Percentiles rank a stretch among this genome's conserved stretches.
Conservation (phyloP, 2,329 filamentous ascomycete genomes). For the Harringtonia lauricola region DNA sequence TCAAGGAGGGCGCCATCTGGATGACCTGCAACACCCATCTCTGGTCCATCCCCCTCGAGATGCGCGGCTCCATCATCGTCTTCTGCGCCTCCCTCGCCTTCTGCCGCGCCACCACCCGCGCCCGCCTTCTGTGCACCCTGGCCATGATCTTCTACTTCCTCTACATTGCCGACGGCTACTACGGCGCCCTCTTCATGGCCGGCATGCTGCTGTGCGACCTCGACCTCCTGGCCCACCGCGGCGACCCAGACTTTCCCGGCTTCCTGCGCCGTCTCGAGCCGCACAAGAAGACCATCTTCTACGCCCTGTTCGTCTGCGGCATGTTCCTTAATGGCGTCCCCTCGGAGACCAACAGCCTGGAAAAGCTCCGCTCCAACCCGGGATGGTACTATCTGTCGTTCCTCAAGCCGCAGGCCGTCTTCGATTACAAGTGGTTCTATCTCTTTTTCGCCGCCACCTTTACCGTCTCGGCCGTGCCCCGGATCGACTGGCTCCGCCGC, state of each 20-base stretch:
- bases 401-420: constrained; percentile 55
- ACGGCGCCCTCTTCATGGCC: constrained; percentile 46
- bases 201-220: constrained; percentile 54
- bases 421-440: constrained; percentile 58
- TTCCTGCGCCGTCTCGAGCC: constrained; percentile 33
- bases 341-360: constrained; percentile 33
- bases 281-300: constrained; percentile 39
- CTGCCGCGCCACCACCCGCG: constrained; percentile 39
- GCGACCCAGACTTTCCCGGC: constrained; percentile 34
- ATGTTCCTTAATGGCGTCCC: constrained; percentile 53
- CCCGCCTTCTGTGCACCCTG: constrained; percentile 41
- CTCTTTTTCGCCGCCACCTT: constrained; percentile 50
- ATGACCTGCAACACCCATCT: constrained; percentile 47
- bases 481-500: constrained; percentile 43
- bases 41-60: constrained; percentile 55
- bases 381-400: constrained; percentile 51
- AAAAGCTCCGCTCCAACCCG: constrained; percentile 38
- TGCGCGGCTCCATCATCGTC: constrained; percentile 51
- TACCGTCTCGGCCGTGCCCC: constrained; percentile 42
- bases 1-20: constrained; percentile 46
- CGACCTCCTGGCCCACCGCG: constrained; percentile 36
- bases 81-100: constrained; percentile 48
- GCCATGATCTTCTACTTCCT: constrained; percentile 53
- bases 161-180: constrained; percentile 55
- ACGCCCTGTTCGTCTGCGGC: constrained; percentile 37